phyloP scores from a whole-genome alignment of 352 stramenopile genomes.

The Pythium graminicola region DNA sequence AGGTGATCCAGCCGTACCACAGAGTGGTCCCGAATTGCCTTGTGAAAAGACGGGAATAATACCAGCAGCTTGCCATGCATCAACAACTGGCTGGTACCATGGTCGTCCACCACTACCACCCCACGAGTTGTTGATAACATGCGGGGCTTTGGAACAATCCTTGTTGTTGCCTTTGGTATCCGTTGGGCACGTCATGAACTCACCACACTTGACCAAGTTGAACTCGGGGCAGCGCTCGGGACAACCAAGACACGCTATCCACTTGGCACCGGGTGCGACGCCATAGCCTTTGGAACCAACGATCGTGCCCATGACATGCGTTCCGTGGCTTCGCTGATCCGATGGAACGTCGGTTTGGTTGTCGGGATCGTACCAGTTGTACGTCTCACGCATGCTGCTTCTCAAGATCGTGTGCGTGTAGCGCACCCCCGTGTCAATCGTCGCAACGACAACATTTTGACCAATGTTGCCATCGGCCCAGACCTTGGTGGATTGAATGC shows the following conservation, averaged over 20 bases:
- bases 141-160: slow-evolving; percentile 12
- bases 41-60: slow-evolving; percentile 31
- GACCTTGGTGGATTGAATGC: slow-evolving; percentile 13
- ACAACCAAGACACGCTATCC: slow-evolving; percentile 13
- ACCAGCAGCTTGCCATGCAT: slow-evolving; percentile 17
- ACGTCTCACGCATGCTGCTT: slow-evolving; percentile 17
- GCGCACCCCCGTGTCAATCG: slow-evolving; percentile 25
- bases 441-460: slow-evolving; percentile 20
- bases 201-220: slow-evolving; percentile 5
- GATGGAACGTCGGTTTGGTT: slow-evolving; percentile 18
- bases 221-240: slow-evolving; percentile 8
- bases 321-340: slow-evolving; percentile 7
- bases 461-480: slow-evolving; percentile 15
- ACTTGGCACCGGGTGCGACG: slow-evolving; percentile 8
- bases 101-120: background rate
- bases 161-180: slow-evolving; percentile 9
- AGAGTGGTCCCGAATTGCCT: slow-evolving; percentile 24
- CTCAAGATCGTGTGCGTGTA: slow-evolving; percentile 23
- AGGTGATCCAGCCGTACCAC: slow-evolving; percentile 20
- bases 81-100: slow-evolving; percentile 10
- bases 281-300: background rate
- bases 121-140: slow-evolving; percentile 6
- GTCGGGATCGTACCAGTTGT: slow-evolving; percentile 25
- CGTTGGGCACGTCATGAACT: slow-evolving; percentile 11
- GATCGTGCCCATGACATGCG: slow-evolving; percentile 6